Conservation (phyloP, 371 early-diverging fungal species). For the Mucor irregularis region DNA sequence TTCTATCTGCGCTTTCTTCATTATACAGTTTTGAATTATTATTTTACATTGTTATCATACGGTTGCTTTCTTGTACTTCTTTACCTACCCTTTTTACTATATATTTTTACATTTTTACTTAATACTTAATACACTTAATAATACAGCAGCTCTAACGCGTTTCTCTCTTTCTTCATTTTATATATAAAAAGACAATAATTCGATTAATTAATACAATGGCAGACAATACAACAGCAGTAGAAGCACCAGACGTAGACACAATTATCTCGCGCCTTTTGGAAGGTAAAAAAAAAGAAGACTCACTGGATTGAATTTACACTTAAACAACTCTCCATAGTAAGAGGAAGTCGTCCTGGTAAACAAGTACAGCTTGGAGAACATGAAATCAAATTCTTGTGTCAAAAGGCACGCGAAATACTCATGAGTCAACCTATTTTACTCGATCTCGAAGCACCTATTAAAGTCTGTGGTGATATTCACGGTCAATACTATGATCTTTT, state of each 20-base stretch:
- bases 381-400: slow-evolving; percentile 90
- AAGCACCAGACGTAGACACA: slow-evolving; percentile 31
- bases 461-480: slow-evolving; percentile 86
- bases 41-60: no score
- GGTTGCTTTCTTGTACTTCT: no score
- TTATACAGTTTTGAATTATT: no score
- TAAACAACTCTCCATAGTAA: slow-evolving; percentile 54
- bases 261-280: slow-evolving; percentile 32
- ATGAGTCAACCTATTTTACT: slow-evolving; percentile 92
- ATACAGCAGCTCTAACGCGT: slow-evolving; percentile 4
- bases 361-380: slow-evolving; percentile 77
- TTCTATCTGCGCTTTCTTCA: no score
- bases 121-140: no score
- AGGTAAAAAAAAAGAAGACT: slow-evolving; percentile 25
- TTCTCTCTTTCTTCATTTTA: neutral
- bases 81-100: no score
- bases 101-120: no score
- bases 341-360: slow-evolving; percentile 93
- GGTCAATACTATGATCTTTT: slow-evolving; percentile 95
- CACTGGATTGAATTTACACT: no score
- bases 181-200: no score
- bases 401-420: slow-evolving; percentile 87
- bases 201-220: slow-evolving; percentile 12
- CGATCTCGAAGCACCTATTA: slow-evolving; percentile 96
- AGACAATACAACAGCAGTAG: slow-evolving; percentile 27